Evolutionary conservation across 2,329 filamentous ascomycete genomes (phyloP), one percentile per base, ranked within the genome.

Genomic region (Metarhizium guizhouense): DNA sequence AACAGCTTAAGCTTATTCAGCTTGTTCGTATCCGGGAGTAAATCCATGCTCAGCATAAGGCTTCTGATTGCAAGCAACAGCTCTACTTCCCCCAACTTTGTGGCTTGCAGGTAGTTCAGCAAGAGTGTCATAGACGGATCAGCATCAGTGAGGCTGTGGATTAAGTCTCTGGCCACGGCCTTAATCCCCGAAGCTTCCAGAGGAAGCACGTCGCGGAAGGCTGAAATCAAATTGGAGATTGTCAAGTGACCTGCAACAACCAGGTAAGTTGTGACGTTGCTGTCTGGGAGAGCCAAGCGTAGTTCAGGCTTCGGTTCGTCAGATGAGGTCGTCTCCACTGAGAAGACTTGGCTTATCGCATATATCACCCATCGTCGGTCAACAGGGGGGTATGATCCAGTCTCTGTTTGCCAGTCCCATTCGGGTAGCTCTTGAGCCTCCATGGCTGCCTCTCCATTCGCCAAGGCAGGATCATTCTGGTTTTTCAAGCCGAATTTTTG

Each of bases 91-190:
- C 83, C 82, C 18, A 90, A 76, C 62, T 83, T 81, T 7, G 86
- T 87, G 6, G 79, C 78, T 43, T 82, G 80, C 6, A 92, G 73
- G 57, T 89, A 82, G 55, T 79, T 80, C 47, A 85, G 76, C 43
- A 91, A 75, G 2, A 90, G 73, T 52, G 84, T 81, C 67, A 90
- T 79, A 38, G 84, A 83, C 3, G 83, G 80, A 62, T 91, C 87
- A n/a, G 85, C 76, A 51, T 84, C 77, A 1, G 80, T 77, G 42
- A 91, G 72, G 48, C 84, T 76, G 48, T 76, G 70, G 25, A 88
- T 78, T 4, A 91, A 74, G 56, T 87, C 82, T 38, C 81, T 80
- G 11, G 84, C 76, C 14, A 80, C 70, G 30, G 78, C 73, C n/a
- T 73, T 69, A 51, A 63, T 67, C 47, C 79, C 76, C 0, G 69